Conservation (phyloP, 371 early-diverging fungal genomes). For the Synchytrium microbalum region DNA sequence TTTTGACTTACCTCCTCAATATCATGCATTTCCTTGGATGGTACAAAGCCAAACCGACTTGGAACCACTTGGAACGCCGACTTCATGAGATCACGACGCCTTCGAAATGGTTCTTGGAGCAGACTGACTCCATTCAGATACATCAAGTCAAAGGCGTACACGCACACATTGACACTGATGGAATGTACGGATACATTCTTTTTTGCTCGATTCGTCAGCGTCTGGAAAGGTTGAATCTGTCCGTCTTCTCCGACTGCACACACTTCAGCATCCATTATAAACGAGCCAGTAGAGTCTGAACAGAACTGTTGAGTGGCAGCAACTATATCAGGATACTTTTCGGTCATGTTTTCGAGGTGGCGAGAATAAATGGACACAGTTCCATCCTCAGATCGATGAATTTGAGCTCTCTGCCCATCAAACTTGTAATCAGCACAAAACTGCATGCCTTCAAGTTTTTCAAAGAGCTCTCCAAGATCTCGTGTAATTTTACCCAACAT, state of each 20-base stretch:
- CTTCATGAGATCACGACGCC: too few relatives aligned
- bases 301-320: not conserved
- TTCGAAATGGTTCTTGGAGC: too few relatives aligned
- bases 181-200: slow-evolving; percentile 79
- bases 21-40: too few relatives aligned
- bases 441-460: slow-evolving; percentile 79
- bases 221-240: slow-evolving; percentile 97
- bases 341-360: slow-evolving; percentile 94
- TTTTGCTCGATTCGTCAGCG: slow-evolving; percentile 94
- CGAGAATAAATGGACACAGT: slow-evolving; percentile 80
- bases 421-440: slow-evolving; percentile 99
- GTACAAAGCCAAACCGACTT: not conserved
- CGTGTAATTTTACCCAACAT: slow-evolving; percentile 99
- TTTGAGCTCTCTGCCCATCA: slow-evolving; percentile 99
- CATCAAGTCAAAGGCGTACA: slow-evolving; percentile 97
- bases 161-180: slow-evolving; percentile 89
- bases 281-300: too few relatives aligned
- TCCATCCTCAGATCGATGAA: slow-evolving; percentile 76
- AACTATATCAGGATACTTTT: slow-evolving; percentile 92
- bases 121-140: slow-evolving; percentile 85
- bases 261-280: slow-evolving; percentile 99
- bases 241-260: slow-evolving; percentile 95
- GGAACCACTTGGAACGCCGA: not conserved
- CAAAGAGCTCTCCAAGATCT: slow-evolving; percentile 83
- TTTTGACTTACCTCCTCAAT: slow-evolving; percentile 19